Evolutionary conservation across 495 filamentous ascomycete genomes (phyloP), one percentile per base, ranked within the genome.

Genomic region (Annulohypoxylon stygium): DNA sequence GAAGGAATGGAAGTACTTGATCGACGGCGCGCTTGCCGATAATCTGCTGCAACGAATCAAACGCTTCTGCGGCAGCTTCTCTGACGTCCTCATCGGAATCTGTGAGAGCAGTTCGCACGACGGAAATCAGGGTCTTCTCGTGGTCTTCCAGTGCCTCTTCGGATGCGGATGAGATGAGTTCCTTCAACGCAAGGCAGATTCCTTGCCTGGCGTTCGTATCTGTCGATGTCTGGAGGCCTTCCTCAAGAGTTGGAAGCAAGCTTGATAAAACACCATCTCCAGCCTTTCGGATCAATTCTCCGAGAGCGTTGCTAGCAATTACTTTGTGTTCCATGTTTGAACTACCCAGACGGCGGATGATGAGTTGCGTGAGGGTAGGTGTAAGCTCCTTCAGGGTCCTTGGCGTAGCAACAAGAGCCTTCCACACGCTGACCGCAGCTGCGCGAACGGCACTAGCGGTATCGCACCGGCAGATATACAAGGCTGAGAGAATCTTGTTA

Each of bases 241-340:
- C 94, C 77, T 98, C 95, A 36, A 99, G 89, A 8, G 95, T 94
- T 16, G 96, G 96, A 59, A 99, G 83, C 65, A 99, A 83, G 53
- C 89, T 97, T 11, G 94, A 88, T 67, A 99, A 82, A 58, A 99
- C 94, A 60, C 93, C 92, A 76, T 98, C 96, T 61, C 96, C 96
- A 73, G 95, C 95, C 81, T 97, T 99, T 70, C 96, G 89, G 74
- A 99, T 98, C 30, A 99, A 86, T 77, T 99, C 96, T 73, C 96
- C 97, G 57, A 99, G 86, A 10, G 96, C 94, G 79, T 98, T 98
- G 75, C 95, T 94, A 55, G 96, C 97, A 83, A 99, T 99, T 67
- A 97, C 91, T 82, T 97, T 98, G 80, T 98, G 96, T 80, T 99
- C 96, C 91, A 97, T 93, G 76, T 97, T 98, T 3, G 94, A 92